These are phyloP conservation scores for Lachancea lanzarotensis DNA, from an alignment of 805 yeast species.

Conservation along the genomic window DNA sequence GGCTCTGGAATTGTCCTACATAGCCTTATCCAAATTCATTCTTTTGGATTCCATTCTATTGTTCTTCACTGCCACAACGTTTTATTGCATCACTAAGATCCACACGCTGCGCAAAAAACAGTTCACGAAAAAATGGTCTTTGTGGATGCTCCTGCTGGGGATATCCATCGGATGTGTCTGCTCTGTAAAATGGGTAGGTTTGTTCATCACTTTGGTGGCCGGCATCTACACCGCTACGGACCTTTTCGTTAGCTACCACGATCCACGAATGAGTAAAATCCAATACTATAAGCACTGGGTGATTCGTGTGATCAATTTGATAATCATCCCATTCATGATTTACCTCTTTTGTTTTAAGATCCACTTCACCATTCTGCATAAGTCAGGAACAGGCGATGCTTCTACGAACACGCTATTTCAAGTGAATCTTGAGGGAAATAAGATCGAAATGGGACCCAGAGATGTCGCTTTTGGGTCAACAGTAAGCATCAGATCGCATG, in stretches of 20 bases:
- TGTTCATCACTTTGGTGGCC: constrained; percentile 55
- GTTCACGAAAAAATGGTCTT: constrained; percentile 67
- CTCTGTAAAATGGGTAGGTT: constrained; percentile 81
- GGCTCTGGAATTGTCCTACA: constrained; percentile 72
- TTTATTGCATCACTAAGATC: constrained; percentile 65
- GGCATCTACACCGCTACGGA: constrained; percentile 56
- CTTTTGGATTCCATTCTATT: constrained; percentile 86
- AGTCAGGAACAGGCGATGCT: constrained; percentile 90
- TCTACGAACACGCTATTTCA: constrained; percentile 87
- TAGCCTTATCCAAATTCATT: constrained; percentile 82
- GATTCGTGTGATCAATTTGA: constrained; percentile 56
- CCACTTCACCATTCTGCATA: constrained; percentile 69
- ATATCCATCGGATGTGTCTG: constrained; percentile 74
- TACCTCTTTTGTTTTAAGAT: constrained; percentile 70
- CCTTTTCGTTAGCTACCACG: constrained; percentile 39
- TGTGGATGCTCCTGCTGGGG: constrained; percentile 59
- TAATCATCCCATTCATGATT: constrained; percentile 62
- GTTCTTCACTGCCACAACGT: constrained; percentile 81
- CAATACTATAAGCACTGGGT: constrained; percentile 61
- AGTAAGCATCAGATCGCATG: constrained; percentile 50
- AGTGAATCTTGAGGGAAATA: constrained; percentile 67
- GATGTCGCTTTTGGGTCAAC: constrained; percentile 52
- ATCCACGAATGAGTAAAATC: constrained; percentile 23
- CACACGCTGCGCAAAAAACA: constrained; percentile 48
- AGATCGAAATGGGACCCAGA: constrained; percentile 62